Evolutionary conservation across 192 early-diverging fungal genomes (phyloP).

Genomic region (Gamsiella multidivaricata): DNA sequence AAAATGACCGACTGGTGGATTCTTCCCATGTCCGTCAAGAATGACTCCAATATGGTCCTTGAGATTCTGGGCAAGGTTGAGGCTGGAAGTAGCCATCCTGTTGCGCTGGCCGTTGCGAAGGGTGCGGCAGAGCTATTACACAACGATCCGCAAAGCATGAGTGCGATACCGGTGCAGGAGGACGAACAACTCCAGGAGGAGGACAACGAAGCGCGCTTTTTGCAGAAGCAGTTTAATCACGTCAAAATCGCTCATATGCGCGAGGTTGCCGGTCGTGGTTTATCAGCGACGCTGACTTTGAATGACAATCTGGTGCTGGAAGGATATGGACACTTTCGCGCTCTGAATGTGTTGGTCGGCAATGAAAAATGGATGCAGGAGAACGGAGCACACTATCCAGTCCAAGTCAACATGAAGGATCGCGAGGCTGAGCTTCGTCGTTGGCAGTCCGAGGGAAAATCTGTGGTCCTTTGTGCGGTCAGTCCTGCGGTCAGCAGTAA

Average conservation of each 20-base stretch:
- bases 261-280: slow-evolving; percentile 75
- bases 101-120: slow-evolving; percentile 69
- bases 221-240: slow-evolving; percentile 50
- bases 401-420: slow-evolving; percentile 12
- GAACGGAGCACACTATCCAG: slow-evolving; percentile 58
- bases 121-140: slow-evolving; percentile 15
- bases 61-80: slow-evolving; percentile 61
- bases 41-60: slow-evolving; percentile 23
- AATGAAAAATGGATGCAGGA: slow-evolving; percentile 75
- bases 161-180: neutral
- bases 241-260: slow-evolving; percentile 62
- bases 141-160: slow-evolving; percentile 11
- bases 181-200: slow-evolving; percentile 18
- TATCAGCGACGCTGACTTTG: slow-evolving; percentile 59
- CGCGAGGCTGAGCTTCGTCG: slow-evolving; percentile 40
- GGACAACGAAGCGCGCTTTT: slow-evolving; percentile 2
- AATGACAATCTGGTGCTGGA: slow-evolving; percentile 28
- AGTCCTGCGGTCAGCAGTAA: slow-evolving; percentile 41
- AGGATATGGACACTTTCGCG: slow-evolving; percentile 43
- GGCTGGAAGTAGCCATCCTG: slow-evolving; percentile 75
- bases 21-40: neutral
- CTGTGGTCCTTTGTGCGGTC: slow-evolving; percentile 66
- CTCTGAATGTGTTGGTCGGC: slow-evolving; percentile 65
- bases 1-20: slow-evolving; percentile 59
- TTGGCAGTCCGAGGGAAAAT: slow-evolving; percentile 70